phyloP scores from a whole-genome alignment of 2,329 filamentous ascomycete genomes.

The Fusarium protoensiforme region DNA sequence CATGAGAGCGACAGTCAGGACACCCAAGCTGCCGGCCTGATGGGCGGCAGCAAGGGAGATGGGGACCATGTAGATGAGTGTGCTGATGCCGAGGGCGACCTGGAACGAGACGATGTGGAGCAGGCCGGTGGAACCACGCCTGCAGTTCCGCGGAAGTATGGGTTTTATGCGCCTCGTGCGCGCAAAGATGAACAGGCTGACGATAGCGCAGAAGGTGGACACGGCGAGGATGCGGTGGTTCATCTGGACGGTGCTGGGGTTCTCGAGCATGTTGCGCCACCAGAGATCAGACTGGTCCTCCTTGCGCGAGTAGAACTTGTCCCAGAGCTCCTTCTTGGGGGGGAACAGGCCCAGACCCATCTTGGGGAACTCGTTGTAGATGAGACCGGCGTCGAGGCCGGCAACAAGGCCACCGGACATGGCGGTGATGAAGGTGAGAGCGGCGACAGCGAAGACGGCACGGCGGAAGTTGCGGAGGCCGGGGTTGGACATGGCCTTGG shows the following conservation, averaged over 20 bases:
- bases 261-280: constrained; percentile 99
- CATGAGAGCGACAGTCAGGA: constrained; percentile 85
- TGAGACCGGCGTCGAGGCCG: constrained; percentile 93
- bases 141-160: constrained; percentile 71
- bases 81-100: constrained; percentile 87
- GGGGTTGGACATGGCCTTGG: constrained; percentile 73
- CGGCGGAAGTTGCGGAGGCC: constrained; percentile 79
- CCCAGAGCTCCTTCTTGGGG: constrained; percentile 84
- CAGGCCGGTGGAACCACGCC: constrained; percentile 79
- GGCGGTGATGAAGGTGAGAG: constrained; percentile 86
- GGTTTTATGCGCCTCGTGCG: constrained; percentile 69
- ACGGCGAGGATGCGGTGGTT: constrained; percentile 94
- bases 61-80: constrained; percentile 93
- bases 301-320: constrained; percentile 84
- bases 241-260: constrained; percentile 93
- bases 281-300: constrained; percentile 84
- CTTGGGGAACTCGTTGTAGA: constrained; percentile 98
- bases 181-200: constrained; percentile 84
- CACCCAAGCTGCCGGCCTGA: constrained; percentile 87
- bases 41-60: constrained; percentile 88
- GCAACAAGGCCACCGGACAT: constrained; percentile 96
- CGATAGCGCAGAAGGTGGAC: constrained; percentile 84
- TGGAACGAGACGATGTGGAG: constrained; percentile 86
- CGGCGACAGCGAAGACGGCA: constrained; percentile 75
- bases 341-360: constrained; percentile 90